Evolutionary conservation across 2,329 filamentous ascomycete species (phyloP).

Genomic region (Paecilomyces variotii): DNA sequence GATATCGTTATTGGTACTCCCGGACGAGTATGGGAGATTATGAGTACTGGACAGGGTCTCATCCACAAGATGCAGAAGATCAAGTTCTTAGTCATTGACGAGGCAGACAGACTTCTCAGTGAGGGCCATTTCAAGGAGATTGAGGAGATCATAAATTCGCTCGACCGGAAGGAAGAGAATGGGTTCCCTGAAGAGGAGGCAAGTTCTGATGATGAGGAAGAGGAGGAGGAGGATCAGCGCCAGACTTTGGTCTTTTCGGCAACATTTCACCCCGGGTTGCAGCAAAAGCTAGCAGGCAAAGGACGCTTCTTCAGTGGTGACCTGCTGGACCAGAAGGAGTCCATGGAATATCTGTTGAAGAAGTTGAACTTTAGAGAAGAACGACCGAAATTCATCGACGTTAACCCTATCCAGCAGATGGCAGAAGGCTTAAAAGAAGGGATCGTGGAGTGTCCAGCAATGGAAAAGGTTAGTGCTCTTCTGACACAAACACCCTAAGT

Average conservation of each 20-base stretch:
- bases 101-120: constrained; percentile 84
- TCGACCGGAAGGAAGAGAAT: constrained; percentile 57
- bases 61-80: constrained; percentile 64
- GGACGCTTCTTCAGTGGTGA: constrained; percentile 49
- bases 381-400: constrained; percentile 82
- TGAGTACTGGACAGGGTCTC: constrained; percentile 65
- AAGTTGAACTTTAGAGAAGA: constrained; percentile 81
- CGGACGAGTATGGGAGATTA: constrained; percentile 87
- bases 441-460: constrained; percentile 81
- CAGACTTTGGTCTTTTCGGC: constrained; percentile 96
- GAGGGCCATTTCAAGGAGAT: constrained; percentile 94
- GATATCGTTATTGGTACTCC: constrained; percentile 93
- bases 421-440: constrained; percentile 78
- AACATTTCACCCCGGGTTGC: constrained; percentile 84
- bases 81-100: constrained; percentile 80
- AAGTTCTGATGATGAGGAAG: constrained; percentile 37
- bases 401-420: constrained; percentile 85
- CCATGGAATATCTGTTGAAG: constrained; percentile 86
- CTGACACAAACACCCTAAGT: neutral
- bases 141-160: constrained; percentile 72
- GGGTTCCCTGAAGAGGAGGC: constrained; percentile 21
- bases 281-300: constrained; percentile 83
- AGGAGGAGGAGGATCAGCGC: constrained; percentile 36
- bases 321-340: constrained; percentile 64
- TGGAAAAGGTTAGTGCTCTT: constrained; percentile 64